Conservation (phyloP, 2,329 filamentous ascomycete species). For the Pestalotiopsis sp. region DNA sequence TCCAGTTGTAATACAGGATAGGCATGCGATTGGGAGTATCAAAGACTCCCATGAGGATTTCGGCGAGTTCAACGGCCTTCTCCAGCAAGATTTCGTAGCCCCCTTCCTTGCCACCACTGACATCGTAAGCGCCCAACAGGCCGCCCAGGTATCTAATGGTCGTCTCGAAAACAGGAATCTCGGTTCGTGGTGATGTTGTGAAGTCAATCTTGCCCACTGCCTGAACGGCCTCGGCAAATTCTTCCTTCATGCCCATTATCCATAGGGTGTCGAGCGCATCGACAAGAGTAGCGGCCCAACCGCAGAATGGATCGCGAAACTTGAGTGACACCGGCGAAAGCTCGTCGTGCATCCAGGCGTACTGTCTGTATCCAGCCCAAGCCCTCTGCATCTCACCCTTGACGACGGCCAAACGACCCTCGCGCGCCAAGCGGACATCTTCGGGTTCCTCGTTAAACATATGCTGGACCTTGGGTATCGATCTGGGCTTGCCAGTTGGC, state of each 20-base stretch:
- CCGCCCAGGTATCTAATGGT: constrained; percentile 91
- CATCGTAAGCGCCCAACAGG: constrained; percentile 82
- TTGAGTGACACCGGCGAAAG: constrained; percentile 71
- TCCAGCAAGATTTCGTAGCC: constrained; percentile 66
- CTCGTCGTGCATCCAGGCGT: constrained; percentile 88
- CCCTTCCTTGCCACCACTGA: constrained; percentile 64
- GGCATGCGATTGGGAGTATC: constrained; percentile 95
- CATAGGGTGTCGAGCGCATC: constrained; percentile 71
- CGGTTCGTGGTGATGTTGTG: constrained; percentile 65
- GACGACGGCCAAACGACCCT: constrained; percentile 67
- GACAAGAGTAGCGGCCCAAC: constrained; percentile 71
- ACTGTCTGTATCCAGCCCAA: constrained; percentile 80
- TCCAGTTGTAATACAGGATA: constrained; percentile 78
- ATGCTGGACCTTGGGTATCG: constrained; percentile 78
- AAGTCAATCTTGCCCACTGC: constrained; percentile 73
- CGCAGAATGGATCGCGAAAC: constrained; percentile 81
- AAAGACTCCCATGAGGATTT: constrained; percentile 73
- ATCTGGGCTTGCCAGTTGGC: constrained; percentile 70
- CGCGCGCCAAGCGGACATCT: constrained; percentile 61
- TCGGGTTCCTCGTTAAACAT: constrained; percentile 69
- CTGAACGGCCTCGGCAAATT: constrained; percentile 67
- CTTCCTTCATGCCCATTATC: constrained; percentile 71
- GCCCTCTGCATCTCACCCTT: constrained; percentile 75
- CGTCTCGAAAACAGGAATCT: constrained; percentile 92
- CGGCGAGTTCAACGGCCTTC: constrained; percentile 73